phyloP scores from a whole-genome alignment of 148 eudicot species.

The Camellia sinensis region DNA sequence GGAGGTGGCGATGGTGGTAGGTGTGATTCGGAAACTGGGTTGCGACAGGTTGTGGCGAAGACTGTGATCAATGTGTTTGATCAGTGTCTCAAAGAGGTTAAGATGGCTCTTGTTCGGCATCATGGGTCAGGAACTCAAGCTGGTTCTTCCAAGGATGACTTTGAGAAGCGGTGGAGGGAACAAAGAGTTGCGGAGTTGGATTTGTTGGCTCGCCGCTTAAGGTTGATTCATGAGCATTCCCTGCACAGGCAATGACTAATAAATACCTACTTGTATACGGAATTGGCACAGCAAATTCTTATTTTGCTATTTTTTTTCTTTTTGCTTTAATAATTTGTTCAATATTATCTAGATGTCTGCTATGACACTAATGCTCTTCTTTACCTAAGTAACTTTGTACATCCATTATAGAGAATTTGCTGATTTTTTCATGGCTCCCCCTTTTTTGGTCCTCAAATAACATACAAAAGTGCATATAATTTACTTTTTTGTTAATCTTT shows the following conservation, averaged over 20 bases:
- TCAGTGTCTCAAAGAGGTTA: constrained; percentile 33
- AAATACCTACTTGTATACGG: constrained; percentile 11
- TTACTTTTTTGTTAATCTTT: neutral
- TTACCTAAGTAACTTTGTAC: constrained; percentile 6
- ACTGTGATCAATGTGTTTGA: constrained; percentile 32
- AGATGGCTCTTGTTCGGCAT: constrained; percentile 4
- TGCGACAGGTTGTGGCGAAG: constrained; percentile 22
- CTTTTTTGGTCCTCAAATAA: neutral
- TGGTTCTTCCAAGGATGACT: constrained; percentile 14
- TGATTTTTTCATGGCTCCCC: neutral
- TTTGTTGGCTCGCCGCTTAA: constrained; percentile 35
- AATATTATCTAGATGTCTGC: neutral
- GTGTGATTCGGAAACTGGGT: neutral
- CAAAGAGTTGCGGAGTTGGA: constrained; percentile 38
- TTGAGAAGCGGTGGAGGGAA: constrained; percentile 36
- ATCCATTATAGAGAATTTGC: neutral
- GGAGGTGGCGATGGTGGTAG: neutral
- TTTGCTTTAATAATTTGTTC: neutral
- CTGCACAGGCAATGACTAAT: constrained; percentile 16
- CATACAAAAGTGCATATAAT: neutral
- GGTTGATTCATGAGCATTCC: constrained; percentile 43
- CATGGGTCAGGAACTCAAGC: neutral
- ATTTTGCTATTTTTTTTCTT: neutral
- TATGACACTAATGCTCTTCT: neutral
- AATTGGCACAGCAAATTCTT: neutral